Conservation (phyloP, 352 stramenopile genomes). For the Peronospora tabacina region DNA sequence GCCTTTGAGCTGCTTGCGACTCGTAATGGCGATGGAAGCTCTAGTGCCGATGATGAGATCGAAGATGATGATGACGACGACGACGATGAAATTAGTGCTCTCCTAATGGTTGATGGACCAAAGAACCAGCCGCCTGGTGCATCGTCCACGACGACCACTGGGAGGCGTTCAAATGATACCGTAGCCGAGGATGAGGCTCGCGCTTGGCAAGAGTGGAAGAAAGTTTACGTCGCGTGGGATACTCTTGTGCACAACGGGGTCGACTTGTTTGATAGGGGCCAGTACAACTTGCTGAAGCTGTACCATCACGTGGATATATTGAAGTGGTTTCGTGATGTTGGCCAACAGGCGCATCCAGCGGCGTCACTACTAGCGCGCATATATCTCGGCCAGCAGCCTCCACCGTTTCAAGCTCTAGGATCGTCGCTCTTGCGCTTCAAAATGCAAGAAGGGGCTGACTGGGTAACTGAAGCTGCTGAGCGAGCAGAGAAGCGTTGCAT, state of each 20-base stretch:
- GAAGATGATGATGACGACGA: slow-evolving; percentile 21
- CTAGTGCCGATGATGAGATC: slow-evolving; percentile 2
- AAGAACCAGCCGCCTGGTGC: slow-evolving; percentile 24
- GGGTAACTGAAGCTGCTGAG: slow-evolving; percentile 5
- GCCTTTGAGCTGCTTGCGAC: slow-evolving; percentile 26
- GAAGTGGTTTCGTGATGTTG: slow-evolving; percentile 31
- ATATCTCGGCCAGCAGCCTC: slow-evolving; percentile 22
- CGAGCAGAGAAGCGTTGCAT: slow-evolving; percentile 27
- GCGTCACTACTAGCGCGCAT: slow-evolving; percentile 29
- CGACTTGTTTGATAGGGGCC: slow-evolving; percentile 33
- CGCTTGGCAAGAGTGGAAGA: slow-evolving; percentile 34
- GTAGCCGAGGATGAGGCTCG: slow-evolving; percentile 22
- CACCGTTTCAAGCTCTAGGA: slow-evolving; percentile 12
- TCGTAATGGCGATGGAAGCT: neutral
- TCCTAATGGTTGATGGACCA: slow-evolving; percentile 33
- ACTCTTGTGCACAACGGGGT: slow-evolving; percentile 17
- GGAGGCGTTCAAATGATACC: slow-evolving; percentile 10
- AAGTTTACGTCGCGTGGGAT: slow-evolving; percentile 31
- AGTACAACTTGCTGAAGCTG: slow-evolving; percentile 38
- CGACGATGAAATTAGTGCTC: slow-evolving; percentile 29
- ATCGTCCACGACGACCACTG: slow-evolving; percentile 8
- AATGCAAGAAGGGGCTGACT: slow-evolving; percentile 18
- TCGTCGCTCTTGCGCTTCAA: slow-evolving; percentile 17
- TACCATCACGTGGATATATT: slow-evolving; percentile 38
- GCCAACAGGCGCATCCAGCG: slow-evolving; percentile 23